A percentile compares a stretch with the other conserved stretches of the same genome.
Evolutionary conservation across 2,329 filamentous ascomycete genomes (phyloP).

Genomic region (Phaeosphaeria sp.): DNA sequence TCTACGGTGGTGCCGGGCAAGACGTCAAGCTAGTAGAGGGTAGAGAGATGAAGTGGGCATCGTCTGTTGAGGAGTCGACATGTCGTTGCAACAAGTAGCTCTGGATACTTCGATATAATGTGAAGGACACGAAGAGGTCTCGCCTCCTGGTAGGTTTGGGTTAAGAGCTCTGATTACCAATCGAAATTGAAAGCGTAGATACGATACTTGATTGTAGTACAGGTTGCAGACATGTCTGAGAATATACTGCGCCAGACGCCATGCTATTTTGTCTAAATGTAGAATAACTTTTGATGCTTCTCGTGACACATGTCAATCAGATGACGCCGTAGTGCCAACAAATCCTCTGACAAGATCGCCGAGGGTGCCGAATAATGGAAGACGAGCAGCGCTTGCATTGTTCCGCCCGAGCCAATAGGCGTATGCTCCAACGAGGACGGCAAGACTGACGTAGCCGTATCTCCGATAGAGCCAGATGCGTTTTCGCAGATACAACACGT

Average conservation of each 20-base stretch:
- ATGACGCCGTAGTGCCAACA: conserved; percentile 7
- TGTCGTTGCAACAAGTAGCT: neutral
- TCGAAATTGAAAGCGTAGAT: neutral
- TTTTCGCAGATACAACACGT: conserved; percentile 42
- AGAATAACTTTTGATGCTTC: neutral
- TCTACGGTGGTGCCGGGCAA: conserved; percentile 4
- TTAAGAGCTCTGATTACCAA: too few species aligned
- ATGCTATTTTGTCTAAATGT: conserved; percentile 8
- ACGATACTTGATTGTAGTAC: neutral
- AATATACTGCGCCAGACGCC: neutral
- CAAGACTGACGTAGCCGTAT: conserved; percentile 61
- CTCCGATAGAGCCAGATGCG: conserved; percentile 72
- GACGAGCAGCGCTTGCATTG: conserved; percentile 10
- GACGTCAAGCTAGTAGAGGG: neutral
- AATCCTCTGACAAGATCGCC: conserved; percentile 24
- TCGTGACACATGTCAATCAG: neutral
- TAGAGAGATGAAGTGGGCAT: neutral
- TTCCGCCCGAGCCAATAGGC: conserved; percentile 44
- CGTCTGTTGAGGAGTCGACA: neutral
- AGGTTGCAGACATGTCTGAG: neutral
- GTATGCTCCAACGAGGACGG: conserved; percentile 50
- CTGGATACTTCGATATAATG: neutral
- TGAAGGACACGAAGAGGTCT: too few species aligned
- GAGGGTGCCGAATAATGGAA: conserved; percentile 20
- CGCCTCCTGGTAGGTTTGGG: too few species aligned